Base-by-base conservation (phyloP, 192 early-diverging fungal species). In the Backusella westeae region DNA sequence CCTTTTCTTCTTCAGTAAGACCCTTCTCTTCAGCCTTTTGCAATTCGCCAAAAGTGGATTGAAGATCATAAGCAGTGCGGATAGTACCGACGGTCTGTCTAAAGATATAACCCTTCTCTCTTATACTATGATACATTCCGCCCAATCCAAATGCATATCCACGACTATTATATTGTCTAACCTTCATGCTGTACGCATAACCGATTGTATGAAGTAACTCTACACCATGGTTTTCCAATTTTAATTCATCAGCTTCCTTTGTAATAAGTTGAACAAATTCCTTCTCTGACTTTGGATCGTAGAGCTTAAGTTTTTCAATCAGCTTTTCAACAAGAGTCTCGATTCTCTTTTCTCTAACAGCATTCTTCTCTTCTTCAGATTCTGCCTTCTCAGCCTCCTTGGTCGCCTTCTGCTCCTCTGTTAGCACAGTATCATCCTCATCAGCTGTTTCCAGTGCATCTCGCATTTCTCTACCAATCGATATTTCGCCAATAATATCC, bases 401-500 rank as follows among this genome's bases (percentile, higher is more conserved):
- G 73, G 82, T 89, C 21, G 84, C 83, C 76, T 87, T 91, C 72
- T 90, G 86, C 75, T 90, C 91, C 10, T 78, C 79, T 9, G 83
- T 74, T 35, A 73, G 69, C 7, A 74, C 69, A 42, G 82, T 76
- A 4, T 80, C 85, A 21, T 90, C 93, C 0, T 86, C 86, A 49
- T 91, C 89, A 38, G 91, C 87, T 29, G 78, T 80, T 72, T 87
- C 86, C 75, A 94, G 78, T 34, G 94, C 94, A 56, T 95, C 93
- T 67, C 90, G 90, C 84, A 99, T 96, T 75, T 98, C 97, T 66
- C 91, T 86, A 38, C 95, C 96, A 76, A 99, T 97, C 21, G 94
- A 96, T 69, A 99, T 95, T 78, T 98, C 98, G 36, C 98, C 98
- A 84, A 99, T 97, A 81, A 98, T 93, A 82, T 95, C 93, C n/a